Evolutionary conservation across 2,329 filamentous ascomycete genomes (phyloP), one percentile per base, ranked within the genome.

Genomic region (Byssothecium circinans): DNA sequence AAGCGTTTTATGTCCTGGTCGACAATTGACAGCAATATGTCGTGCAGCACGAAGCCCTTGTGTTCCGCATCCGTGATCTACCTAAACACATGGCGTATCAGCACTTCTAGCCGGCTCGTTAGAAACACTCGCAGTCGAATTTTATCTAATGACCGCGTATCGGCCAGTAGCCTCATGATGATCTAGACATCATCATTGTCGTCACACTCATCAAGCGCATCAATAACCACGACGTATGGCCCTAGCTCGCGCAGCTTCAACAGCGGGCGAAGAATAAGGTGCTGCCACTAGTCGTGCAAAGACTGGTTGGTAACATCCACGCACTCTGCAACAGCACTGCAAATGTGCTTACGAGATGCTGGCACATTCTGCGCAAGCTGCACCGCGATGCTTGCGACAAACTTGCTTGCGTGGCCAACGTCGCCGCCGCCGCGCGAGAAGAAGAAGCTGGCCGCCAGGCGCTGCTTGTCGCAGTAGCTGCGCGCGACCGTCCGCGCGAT

Each of bases 191-290:
- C 42, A 40, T 43, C 32, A 7, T 56, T 47, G 18, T 42, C 11
- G 3, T 66, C 58, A 39, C 63, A 69, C 41, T 70, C 64, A 32
- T 69, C 63, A 2, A 69, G 57, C 3, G 67, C 67, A 45, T 70
- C 53, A 11, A 57, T 43, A 2, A 59, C 46, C 4, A 59, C n/a
- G 39, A 55, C 20, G 14, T 22, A 38, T 27, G 10, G 12, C 3
- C n/a, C 5, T 19, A 8, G 14, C 11, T 15, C 6, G 5, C 8
- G 22, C 19, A 47, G 12, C 18, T n/a, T 22, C 12, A 30, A 50
- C 11, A 45, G 38, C 6, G 50, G 55, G 19, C 33, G 1, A 3
- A 48, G 18, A 3, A 58, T 30, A 10, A 56, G 55, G 1, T 54
- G 23, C 11, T 50, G 14, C 37, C 45, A 59, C 44, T 59, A 52